phyloP scores from a whole-genome alignment of 2,329 filamentous ascomycete species.

The Hypoxylon rubiginosum region DNA sequence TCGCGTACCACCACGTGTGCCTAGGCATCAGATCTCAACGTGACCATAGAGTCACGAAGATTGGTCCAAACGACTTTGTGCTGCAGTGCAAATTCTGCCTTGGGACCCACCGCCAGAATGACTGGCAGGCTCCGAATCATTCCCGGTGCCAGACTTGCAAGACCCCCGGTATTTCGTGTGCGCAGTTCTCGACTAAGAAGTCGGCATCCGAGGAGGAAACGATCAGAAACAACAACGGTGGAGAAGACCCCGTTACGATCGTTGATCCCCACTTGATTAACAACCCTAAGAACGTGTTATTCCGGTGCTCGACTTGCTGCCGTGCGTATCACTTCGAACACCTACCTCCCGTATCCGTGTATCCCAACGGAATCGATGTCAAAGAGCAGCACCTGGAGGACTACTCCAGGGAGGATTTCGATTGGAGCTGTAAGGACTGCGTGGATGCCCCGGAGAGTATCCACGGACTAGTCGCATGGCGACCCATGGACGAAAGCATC shows the following conservation, averaged over 20 bases:
- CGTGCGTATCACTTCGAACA: constrained; percentile 89
- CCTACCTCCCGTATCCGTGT: constrained; percentile 67
- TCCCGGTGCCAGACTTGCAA: constrained; percentile 80
- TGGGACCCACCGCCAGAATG: constrained; percentile 75
- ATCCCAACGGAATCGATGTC: constrained; percentile 60
- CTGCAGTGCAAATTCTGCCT: constrained; percentile 92
- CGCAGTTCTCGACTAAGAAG: constrained; percentile 78
- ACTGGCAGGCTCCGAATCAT: constrained; percentile 76
- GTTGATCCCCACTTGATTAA: constrained; percentile 77
- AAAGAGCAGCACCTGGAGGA: constrained; percentile 76
- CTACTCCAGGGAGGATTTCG: constrained; percentile 69
- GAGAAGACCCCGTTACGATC: constrained; percentile 79
- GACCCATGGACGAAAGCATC: constrained; percentile 72
- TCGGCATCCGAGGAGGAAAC: constrained; percentile 86
- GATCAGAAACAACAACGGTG: constrained; percentile 81
- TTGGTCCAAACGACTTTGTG: constrained; percentile 81
- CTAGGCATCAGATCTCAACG: constrained; percentile 79
- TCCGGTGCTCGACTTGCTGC: constrained; percentile 83
- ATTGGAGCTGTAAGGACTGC: constrained; percentile 87
- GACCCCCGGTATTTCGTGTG: constrained; percentile 75
- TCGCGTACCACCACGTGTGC: constrained; percentile 84
- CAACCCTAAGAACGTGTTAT: constrained; percentile 81
- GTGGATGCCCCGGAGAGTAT: constrained; percentile 74
- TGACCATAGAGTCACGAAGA: constrained; percentile 92
- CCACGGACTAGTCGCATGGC: constrained; percentile 87